Evolutionary conservation across 2,329 filamentous ascomycete genomes (phyloP), one percentile per base, ranked within the genome.

Genomic region (Eurotiales sp.): DNA sequence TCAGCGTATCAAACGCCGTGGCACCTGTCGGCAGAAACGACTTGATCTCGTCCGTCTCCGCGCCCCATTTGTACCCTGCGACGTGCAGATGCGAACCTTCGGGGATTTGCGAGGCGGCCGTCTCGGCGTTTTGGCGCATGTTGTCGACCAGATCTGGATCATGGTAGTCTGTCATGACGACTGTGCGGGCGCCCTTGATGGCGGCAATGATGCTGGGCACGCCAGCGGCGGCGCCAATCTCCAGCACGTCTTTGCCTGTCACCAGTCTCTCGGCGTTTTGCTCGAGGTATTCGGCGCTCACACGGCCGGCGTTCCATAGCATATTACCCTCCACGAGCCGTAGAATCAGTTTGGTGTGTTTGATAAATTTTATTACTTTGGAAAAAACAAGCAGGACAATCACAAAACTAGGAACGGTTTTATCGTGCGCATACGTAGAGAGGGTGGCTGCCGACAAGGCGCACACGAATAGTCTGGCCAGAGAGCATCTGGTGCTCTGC

Each of bases 301-400:
- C 83, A 56, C 88, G 86, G 54, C 86, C 86, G 55, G 89, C 91
- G 69, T 96, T 95, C 92, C 92, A 97, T 25, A 96, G 80, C 58
- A 88, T 80, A 70, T 96, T 89, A 14, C 89, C 91, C 82, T 82
- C 61, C 56, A 55, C 52, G 53, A 46, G 48, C 37, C 56, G 63
- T 57, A 42, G n/a, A 61, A 61, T 60, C 44, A 54, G 43, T 49
- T 34, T 22, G 46, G 22, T 15, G 21, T 10, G 8, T 42, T 36
- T 36, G n/a, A n/a, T 27, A 10, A 27, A 27, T 27, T 27, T 27
- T 27, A n/a, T n/a, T n/a, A n/a, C 19, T 17, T 15, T 30, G 7
- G 15, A 15, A 15, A 12, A 43, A 25, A 30, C 43, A 25, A 30
- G 15, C 4, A 34, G 3, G 8, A 43, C 4, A 23, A 41, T 34